Evolutionary conservation across 805 yeast genomes (phyloP).

Genomic region (Yamadazyma phyllophila): DNA sequence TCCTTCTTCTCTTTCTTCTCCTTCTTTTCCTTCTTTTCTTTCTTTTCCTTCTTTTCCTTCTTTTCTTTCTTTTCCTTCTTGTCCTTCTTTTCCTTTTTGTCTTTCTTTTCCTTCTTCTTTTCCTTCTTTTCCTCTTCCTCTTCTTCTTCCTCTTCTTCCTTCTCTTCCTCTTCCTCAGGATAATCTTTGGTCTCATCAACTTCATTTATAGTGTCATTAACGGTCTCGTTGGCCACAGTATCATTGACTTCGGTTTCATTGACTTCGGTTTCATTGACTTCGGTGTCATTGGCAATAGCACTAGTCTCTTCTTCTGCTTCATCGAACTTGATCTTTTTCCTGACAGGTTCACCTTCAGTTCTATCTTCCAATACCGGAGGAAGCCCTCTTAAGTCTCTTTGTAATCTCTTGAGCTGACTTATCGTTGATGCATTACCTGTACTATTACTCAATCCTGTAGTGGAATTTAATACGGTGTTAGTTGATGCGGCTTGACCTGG

Average conservation of each 20-base stretch:
- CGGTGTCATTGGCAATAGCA: background rate
- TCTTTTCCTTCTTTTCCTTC: constrained; percentile 24
- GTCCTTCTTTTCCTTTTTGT: constrained; percentile 20
- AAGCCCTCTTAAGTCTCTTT: constrained; percentile 75
- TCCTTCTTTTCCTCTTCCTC: constrained; percentile 25
- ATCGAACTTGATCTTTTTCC: constrained; percentile 26
- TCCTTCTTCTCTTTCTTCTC: background rate
- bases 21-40: constrained; percentile 17
- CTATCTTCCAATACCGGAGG: constrained; percentile 51
- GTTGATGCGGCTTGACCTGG: constrained; percentile 20
- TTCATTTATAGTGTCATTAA: constrained; percentile 4
- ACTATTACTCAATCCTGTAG: constrained; percentile 31
- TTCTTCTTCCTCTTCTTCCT: constrained; percentile 22
- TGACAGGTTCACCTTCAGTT: constrained; percentile 14
- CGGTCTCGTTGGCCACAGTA: background rate
- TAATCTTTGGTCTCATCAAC: constrained; percentile 1
- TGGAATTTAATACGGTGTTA: constrained; percentile 22
- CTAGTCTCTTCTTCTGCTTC: constrained; percentile 17
- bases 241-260: background rate
- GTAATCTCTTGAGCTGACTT: constrained; percentile 69
- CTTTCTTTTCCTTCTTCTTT: constrained; percentile 17
- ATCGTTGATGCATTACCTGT: constrained; percentile 38
- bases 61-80: constrained; percentile 22
- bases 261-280: constrained; percentile 1
- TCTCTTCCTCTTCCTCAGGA: constrained; percentile 15